Percentiles rank a stretch among this genome's conserved stretches.
phyloP scores from a whole-genome alignment of 2,329 filamentous ascomycete species.

The Nemania diffusa region DNA sequence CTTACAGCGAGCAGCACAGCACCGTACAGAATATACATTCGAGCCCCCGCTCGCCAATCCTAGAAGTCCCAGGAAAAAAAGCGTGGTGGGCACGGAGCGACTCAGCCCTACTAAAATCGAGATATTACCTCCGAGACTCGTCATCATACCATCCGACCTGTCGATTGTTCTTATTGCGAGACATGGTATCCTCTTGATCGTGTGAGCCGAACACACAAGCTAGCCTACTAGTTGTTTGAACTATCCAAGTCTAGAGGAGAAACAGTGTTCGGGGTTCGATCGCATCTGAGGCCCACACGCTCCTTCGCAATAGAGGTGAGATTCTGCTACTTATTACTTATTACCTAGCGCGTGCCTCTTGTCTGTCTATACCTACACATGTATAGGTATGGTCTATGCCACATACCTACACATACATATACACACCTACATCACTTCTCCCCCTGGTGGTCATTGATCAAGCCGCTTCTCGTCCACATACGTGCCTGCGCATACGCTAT shows the following conservation, averaged over 20 bases:
- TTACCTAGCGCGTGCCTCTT: too few species aligned
- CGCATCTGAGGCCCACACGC: constrained; percentile 22
- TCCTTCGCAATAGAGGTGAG: constrained; percentile 28
- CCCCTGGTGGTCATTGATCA: constrained; percentile 30
- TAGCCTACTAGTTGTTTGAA: constrained; percentile 21
- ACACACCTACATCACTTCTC: constrained; percentile 20
- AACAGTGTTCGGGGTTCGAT: constrained; percentile 21
- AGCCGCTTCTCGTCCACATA: constrained; percentile 32
- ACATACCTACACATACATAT: too few species aligned
- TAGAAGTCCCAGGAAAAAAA: background rate
- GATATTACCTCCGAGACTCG: constrained; percentile 36
- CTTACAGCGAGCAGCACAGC: background rate
- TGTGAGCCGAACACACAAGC: constrained; percentile 23
- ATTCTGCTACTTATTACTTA: too few species aligned
- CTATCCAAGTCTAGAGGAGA: constrained; percentile 13
- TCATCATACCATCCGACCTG: constrained; percentile 28
- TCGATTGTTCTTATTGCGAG: constrained; percentile 27
- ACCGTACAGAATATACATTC: background rate
- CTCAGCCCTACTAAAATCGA: constrained; percentile 37
- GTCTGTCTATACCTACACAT: too few species aligned
- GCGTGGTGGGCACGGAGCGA: constrained; percentile 32
- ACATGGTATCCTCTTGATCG: constrained; percentile 26
- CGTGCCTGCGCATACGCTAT: too few species aligned
- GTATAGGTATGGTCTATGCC: too few species aligned
- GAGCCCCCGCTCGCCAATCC: background rate